Percentiles rank a stretch among this genome's conserved stretches.
These are phyloP conservation scores for Cladosporium sp. DNA, from an alignment of 2,329 filamentous ascomycete species.

Conservation along the genomic window DNA sequence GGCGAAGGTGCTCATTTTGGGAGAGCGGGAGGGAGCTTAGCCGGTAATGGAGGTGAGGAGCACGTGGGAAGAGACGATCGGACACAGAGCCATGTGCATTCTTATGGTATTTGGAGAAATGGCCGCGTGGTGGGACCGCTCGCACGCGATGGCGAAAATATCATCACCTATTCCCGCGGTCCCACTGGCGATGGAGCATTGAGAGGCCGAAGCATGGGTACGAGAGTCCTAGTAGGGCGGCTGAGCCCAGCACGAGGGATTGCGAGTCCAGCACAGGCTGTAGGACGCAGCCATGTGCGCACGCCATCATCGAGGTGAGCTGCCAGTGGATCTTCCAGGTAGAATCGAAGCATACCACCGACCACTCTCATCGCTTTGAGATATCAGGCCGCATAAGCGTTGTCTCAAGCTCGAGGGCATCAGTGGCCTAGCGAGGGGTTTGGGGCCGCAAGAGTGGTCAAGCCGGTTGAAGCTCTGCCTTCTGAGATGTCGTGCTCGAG, in stretches of 20 bases:
- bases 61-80: background rate
- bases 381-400: constrained; percentile 8
- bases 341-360: background rate
- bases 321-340: background rate
- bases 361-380: constrained; percentile 1
- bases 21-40: no score
- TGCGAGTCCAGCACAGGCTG: background rate
- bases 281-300: background rate
- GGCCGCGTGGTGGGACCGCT: no score
- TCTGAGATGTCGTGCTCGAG: constrained; percentile 7
- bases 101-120: no score
- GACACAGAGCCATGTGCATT: no score
- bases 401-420: constrained; percentile 2
- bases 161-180: no score
- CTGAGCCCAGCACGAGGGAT: background rate
- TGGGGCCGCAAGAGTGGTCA: background rate
- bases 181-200: constrained; percentile 1
- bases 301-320: constrained; percentile 4
- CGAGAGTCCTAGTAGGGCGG: background rate
- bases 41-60: background rate
- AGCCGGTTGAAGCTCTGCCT: constrained; percentile 4
- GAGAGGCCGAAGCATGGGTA: background rate
- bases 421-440: constrained; percentile 1
- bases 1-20: background rate
- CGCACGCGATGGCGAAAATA: no score